Evolutionary conservation across 2,329 filamentous ascomycete species (phyloP).

Genomic region (Xylaria sp.): DNA sequence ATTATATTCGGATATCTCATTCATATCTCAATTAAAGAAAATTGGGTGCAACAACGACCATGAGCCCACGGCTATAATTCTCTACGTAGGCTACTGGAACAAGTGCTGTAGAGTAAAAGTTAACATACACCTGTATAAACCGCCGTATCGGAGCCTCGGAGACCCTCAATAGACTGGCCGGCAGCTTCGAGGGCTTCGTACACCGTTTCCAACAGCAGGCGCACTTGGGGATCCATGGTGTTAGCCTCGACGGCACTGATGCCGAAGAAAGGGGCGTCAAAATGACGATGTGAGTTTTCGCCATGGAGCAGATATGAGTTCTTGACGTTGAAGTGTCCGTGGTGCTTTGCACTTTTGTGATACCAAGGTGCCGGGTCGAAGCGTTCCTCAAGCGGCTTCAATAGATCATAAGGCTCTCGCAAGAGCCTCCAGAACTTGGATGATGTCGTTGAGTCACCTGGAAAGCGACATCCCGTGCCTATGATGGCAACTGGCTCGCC

Average conservation of each 20-base stretch:
- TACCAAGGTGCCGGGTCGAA: not conserved
- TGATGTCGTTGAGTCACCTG: conserved; percentile 5
- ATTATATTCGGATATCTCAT: not conserved
- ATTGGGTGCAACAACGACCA: not conserved
- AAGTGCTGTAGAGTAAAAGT: not conserved
- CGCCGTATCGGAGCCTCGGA: conserved; percentile 13
- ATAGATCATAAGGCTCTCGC: not conserved
- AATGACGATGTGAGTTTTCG: not conserved
- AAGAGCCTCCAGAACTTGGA: conserved; percentile 14
- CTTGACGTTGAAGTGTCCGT: conserved; percentile 9
- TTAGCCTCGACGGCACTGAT: conserved; percentile 14
- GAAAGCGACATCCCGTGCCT: conserved; percentile 14
- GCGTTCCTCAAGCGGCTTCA: not conserved
- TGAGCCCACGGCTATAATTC: not conserved
- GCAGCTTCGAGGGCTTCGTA: conserved; percentile 20
- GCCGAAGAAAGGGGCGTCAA: conserved; percentile 17
- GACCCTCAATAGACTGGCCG: not conserved
- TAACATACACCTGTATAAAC: conserved; percentile 9
- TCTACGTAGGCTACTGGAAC: not conserved
- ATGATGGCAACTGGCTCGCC: conserved; percentile 10
- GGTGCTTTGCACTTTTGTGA: not conserved
- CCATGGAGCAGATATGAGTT: conserved; percentile 3
- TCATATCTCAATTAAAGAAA: not conserved
- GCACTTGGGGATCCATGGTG: conserved; percentile 14
- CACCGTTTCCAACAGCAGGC: conserved; percentile 16